A percentile compares a stretch with the other conserved stretches of the same genome.
phyloP scores from a whole-genome alignment of 2,329 filamentous ascomycete genomes.

The Ophiocordyceps camponoti-saundersi region DNA sequence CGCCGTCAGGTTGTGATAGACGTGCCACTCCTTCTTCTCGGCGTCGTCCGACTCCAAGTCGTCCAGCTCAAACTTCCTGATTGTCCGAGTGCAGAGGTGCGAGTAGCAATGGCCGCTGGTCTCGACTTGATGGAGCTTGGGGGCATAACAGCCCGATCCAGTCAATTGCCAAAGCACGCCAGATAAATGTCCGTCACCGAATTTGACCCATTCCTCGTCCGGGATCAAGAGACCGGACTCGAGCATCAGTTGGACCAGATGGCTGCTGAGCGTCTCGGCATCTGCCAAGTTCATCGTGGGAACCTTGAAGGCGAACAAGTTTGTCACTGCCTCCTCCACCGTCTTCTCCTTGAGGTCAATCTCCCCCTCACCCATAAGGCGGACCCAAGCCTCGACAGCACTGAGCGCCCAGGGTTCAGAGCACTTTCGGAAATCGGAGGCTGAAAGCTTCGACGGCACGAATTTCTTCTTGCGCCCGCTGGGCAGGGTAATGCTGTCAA shows the following conservation, averaged over 20 bases:
- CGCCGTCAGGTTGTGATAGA: constrained; percentile 71
- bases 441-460: constrained; percentile 65
- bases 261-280: constrained; percentile 68
- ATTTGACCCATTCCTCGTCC: constrained; percentile 97
- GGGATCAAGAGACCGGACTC: constrained; percentile 59
- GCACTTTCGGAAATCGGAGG: constrained; percentile 70
- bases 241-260: constrained; percentile 68
- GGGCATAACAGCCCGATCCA: constrained; percentile 78
- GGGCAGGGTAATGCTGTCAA: constrained; percentile 75
- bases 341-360: constrained; percentile 71
- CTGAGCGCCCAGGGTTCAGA: constrained; percentile 85
- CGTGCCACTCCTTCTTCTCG: constrained; percentile 70
- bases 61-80: constrained; percentile 86
- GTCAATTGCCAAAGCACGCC: constrained; percentile 91
- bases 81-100: constrained; percentile 77
- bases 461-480: constrained; percentile 68
- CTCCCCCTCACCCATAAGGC: constrained; percentile 79
- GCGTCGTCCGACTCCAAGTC: constrained; percentile 52
- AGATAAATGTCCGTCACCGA: constrained; percentile 62
- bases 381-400: constrained; percentile 72
- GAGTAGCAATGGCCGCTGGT: constrained; percentile 74
- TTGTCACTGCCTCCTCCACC: constrained; percentile 74
- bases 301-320: constrained; percentile 83
- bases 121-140: constrained; percentile 58
- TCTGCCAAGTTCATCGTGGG: constrained; percentile 98